Evolutionary conservation across 768 basidiomycete species (phyloP), one percentile per base, ranked within the genome.

Genomic region (Russula compacta): DNA sequence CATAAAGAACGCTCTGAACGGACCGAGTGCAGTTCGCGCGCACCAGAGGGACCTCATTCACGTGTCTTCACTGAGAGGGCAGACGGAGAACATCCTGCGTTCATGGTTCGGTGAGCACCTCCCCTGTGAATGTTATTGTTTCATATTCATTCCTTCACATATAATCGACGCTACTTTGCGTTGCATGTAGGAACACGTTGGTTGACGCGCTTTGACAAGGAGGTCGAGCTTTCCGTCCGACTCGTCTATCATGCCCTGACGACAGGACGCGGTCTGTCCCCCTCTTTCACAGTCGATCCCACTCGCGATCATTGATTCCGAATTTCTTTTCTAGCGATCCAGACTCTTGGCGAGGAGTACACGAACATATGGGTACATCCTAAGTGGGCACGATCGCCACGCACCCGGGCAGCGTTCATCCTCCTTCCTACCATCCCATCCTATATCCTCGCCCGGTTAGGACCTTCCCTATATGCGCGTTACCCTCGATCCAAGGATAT

Each of bases 291-390:
- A 42, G 38, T 24, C 33, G 51, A 52, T 55, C 58, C 21, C 48
- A 24, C 43, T 21, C 40, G 29, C 50, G 54, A 53, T 52, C 47
- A 56, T 58, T 66, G 47, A 66, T 14, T 14, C 49, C 48, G 53
- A 38, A 42, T 10, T 33, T 12, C 11, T 62, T 43, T 42, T 15
- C 29, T 53, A 93, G 91, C 85, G 15, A 80, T 79, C 10, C 91
- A 93, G 72, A 92, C 87, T 4, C 77, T 93, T 1, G 92, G 92
- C n/a, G 92, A 94, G 71, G 92, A 94, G 69, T 94, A 94, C 67
- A 92, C 89, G 1, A 86, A 87, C 67, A 84, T 88, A 38, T 89
- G 90, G 87, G 69, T 75, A 3, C 73, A 71, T 33, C 74, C 71
- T 0, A 66, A 70, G 36, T 66, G 72, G 4, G 78, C 78, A 21